A percentile compares a stretch with the other conserved stretches of the same genome.
phyloP scores from a whole-genome alignment of 2,329 filamentous ascomycete genomes.

The Pseudocercospora fijiensis region DNA sequence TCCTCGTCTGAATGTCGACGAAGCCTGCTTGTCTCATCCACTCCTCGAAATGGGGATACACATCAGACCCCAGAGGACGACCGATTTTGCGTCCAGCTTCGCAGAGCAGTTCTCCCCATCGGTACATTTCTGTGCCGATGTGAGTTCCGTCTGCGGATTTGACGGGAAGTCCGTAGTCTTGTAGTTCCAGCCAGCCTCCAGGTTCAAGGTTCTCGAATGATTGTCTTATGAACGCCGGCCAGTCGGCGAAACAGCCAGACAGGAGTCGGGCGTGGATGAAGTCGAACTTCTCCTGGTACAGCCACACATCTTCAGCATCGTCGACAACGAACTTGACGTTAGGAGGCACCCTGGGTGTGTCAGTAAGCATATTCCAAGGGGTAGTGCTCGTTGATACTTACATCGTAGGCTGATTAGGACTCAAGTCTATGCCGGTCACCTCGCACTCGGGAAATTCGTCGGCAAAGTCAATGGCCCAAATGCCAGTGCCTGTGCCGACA shows the following conservation, averaged over 20 bases:
- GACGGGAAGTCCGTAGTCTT: conserved; percentile 48
- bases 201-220: conserved; percentile 53
- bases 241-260: conserved; percentile 55
- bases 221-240: conserved; percentile 49
- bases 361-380: too few relatives aligned
- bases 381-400: conserved; percentile 15
- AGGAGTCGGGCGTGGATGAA: conserved; percentile 56
- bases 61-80: conserved; percentile 44
- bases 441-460: conserved; percentile 44
- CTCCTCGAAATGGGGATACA: conserved; percentile 39
- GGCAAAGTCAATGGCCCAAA: conserved; percentile 59
- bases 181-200: conserved; percentile 54
- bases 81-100: conserved; percentile 44
- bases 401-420: conserved; percentile 51
- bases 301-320: conserved; percentile 61
- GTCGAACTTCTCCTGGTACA: conserved; percentile 55
- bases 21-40: conserved; percentile 46
- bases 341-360: conserved; percentile 50
- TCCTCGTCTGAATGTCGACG: conserved; percentile 43
- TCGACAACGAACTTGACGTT: conserved; percentile 65
- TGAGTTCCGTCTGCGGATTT: conserved; percentile 42
- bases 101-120: conserved; percentile 40
- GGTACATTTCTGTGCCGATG: conserved; percentile 35
- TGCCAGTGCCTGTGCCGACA: conserved; percentile 54
- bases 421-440: conserved; percentile 51